Conservation (phyloP, 2,329 filamentous ascomycete species). For the Xylariaceae sp. region DNA sequence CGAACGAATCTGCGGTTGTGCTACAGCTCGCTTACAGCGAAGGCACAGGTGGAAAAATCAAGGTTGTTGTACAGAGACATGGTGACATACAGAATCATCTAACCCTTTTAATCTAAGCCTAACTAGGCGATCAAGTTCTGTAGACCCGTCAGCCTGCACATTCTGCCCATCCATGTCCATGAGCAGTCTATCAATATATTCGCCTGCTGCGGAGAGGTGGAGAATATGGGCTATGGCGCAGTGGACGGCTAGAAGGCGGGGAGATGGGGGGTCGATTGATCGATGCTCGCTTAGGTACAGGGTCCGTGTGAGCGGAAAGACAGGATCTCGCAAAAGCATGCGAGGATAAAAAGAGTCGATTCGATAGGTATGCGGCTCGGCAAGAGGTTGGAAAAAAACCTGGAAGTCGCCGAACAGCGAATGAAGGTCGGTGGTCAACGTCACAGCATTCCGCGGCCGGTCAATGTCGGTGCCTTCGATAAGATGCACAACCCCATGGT, state of each 20-base stretch:
- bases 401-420: constrained; percentile 42
- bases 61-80: too few relatives aligned
- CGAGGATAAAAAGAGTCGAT: constrained; percentile 34
- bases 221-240: constrained; percentile 45
- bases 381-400: constrained; percentile 40
- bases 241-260: constrained; percentile 44
- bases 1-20: too few relatives aligned
- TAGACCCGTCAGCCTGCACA: constrained; percentile 27
- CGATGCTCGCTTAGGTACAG: constrained; percentile 37
- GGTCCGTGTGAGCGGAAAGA: constrained; percentile 40
- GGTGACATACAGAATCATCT: too few relatives aligned
- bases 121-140: constrained; percentile 23
- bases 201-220: constrained; percentile 40
- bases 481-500: constrained; percentile 43
- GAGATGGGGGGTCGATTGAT: constrained; percentile 42
- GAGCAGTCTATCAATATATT: constrained; percentile 44
- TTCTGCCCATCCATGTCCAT: constrained; percentile 30
- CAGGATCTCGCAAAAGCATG: constrained; percentile 1
- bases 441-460: constrained; percentile 36
- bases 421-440: constrained; percentile 42
- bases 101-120: constrained; percentile 11
- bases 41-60: too few relatives aligned
- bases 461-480: constrained; percentile 51
- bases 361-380: constrained; percentile 37
- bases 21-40: too few relatives aligned